A percentile compares a stretch with the other conserved stretches of the same genome.
Conservation (phyloP, 2,329 filamentous ascomycete genomes). For the Ophiostoma triangulosporum region DNA sequence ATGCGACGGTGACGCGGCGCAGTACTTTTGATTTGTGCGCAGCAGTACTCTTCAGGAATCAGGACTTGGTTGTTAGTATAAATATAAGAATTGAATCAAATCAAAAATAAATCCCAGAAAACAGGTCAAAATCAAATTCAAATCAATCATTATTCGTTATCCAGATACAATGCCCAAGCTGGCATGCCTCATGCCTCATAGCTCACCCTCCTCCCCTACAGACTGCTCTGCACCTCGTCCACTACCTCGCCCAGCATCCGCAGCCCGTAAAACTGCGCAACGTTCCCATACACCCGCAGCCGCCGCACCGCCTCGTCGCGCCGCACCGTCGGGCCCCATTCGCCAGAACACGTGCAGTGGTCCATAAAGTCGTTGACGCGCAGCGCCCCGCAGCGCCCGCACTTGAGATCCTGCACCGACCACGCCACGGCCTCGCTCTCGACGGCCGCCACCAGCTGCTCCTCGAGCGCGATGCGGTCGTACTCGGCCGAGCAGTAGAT, state of each 20-base stretch:
- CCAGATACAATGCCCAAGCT: too few species aligned
- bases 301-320: conserved; percentile 50
- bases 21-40: too few species aligned
- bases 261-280: conserved; percentile 67
- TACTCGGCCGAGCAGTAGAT: conserved; percentile 61
- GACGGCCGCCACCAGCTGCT: conserved; percentile 63
- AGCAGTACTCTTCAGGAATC: too few species aligned
- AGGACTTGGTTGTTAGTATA: too few species aligned
- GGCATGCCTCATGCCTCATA: too few species aligned
- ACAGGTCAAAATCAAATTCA: too few species aligned
- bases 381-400: conserved; percentile 54
- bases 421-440: conserved; percentile 66
- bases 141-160: too few species aligned
- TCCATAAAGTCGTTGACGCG: conserved; percentile 90
- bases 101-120: too few species aligned
- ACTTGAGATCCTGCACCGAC: conserved; percentile 83
- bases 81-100: too few species aligned
- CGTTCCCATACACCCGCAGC: conserved; percentile 57
- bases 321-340: conserved; percentile 63
- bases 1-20: too few species aligned
- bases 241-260: conserved; percentile 70
- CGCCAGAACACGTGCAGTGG: conserved; percentile 84
- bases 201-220: background rate
- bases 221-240: conserved; percentile 34
- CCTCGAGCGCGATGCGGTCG: conserved; percentile 70